Evolutionary conservation across 495 filamentous ascomycete genomes (phyloP).

Genomic region (Neurospora sp.): DNA sequence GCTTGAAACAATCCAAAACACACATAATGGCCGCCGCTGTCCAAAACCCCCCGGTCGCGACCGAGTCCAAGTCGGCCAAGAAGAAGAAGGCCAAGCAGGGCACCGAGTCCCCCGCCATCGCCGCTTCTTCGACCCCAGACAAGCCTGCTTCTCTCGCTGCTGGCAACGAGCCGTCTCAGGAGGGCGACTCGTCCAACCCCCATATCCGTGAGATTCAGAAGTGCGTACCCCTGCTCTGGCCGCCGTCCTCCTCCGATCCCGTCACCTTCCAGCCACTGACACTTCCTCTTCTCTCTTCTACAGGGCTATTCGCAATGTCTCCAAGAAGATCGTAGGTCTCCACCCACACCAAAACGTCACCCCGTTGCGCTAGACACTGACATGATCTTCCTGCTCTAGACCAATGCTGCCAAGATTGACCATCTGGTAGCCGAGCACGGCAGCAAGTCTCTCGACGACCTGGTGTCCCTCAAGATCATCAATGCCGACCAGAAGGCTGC

Average conservation of each 20-base stretch:
- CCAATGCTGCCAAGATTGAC: slow-evolving; percentile 69
- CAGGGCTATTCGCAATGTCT: slow-evolving; percentile 74
- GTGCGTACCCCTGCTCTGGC: slow-evolving; percentile 36
- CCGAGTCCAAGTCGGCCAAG: slow-evolving; percentile 52
- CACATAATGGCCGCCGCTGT: slow-evolving; percentile 35
- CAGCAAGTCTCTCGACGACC: slow-evolving; percentile 68
- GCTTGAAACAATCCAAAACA: slow-evolving; percentile 9
- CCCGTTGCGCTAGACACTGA: slow-evolving; percentile 7
- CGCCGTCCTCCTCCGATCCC: neutral
- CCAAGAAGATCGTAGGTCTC: slow-evolving; percentile 75
- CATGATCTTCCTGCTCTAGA: slow-evolving; percentile 34
- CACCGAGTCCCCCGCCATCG: slow-evolving; percentile 37
- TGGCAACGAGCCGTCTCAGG: slow-evolving; percentile 36
- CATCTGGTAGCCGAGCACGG: slow-evolving; percentile 66
- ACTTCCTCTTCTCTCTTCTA: slow-evolving; percentile 11
- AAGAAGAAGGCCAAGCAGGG: slow-evolving; percentile 66
- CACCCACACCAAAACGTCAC: neutral
- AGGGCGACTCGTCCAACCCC: slow-evolving; percentile 53
- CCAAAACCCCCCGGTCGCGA: slow-evolving; percentile 38
- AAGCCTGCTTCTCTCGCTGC: slow-evolving; percentile 26
- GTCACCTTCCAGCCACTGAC: slow-evolving; percentile 4
- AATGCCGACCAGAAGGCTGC: slow-evolving; percentile 88
- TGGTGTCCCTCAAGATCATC: slow-evolving; percentile 73
- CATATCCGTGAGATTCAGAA: slow-evolving; percentile 82
- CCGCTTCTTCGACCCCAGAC: slow-evolving; percentile 29